Evolutionary conservation across 345 rosid genomes (phyloP).

Genomic region (Camelina laxa): DNA sequence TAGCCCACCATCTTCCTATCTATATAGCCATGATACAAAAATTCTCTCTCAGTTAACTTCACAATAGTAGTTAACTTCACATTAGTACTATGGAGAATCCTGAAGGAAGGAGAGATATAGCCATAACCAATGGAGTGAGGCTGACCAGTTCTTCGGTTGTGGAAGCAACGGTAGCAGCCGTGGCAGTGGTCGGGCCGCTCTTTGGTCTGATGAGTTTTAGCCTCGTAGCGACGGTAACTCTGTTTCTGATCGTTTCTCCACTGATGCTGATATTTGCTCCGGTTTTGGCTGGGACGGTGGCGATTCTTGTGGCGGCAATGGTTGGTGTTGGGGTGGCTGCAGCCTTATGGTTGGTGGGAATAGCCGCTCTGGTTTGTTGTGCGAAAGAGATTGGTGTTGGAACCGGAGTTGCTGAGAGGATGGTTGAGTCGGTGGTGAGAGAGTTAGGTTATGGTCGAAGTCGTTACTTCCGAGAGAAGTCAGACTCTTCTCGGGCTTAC

Average conservation of each 20-base stretch:
- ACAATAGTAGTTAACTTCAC: not conserved
- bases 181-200: conserved; percentile 47
- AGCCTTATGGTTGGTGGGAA: conserved; percentile 47
- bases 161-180: conserved; percentile 40
- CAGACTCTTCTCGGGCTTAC: not conserved
- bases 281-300: conserved; percentile 37
- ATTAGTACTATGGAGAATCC: conserved; percentile 33
- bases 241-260: conserved; percentile 49
- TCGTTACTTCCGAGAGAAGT: conserved; percentile 26
- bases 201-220: conserved; percentile 49
- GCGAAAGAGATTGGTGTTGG: conserved; percentile 34
- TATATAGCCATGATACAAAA: conserved; percentile 28
- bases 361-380: conserved; percentile 44
- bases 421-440: conserved; percentile 31
- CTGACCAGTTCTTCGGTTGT: conserved; percentile 12
- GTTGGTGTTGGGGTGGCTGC: conserved; percentile 46
- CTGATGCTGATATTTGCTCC: conserved; percentile 51
- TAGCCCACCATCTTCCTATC: conserved; percentile 2
- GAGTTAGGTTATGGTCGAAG: conserved; percentile 22
- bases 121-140: conserved; percentile 12
- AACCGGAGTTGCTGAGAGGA: conserved; percentile 33
- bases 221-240: conserved; percentile 42
- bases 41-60: not conserved
- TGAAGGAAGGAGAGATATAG: conserved; percentile 30
- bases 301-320: conserved; percentile 42